Conservation (phyloP, 495 filamentous ascomycete species). For the Neurospora discreta region DNA sequence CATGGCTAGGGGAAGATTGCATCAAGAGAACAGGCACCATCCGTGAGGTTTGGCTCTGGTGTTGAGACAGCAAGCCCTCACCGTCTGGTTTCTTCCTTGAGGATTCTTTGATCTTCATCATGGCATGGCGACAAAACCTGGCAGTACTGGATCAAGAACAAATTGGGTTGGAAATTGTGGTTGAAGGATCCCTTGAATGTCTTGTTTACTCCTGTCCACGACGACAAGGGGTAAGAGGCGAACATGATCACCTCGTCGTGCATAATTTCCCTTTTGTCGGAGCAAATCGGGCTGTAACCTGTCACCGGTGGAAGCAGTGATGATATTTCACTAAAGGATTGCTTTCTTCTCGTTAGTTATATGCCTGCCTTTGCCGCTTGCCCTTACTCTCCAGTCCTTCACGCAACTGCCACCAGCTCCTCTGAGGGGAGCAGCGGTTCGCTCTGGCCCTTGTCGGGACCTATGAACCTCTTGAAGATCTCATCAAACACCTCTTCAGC, state of each 20-base stretch:
- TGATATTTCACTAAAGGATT: too few relatives aligned
- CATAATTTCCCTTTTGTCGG: neutral
- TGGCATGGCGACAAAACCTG: too few relatives aligned
- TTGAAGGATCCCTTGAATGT: conserved; percentile 28
- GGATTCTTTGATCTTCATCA: too few relatives aligned
- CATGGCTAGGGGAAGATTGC: too few relatives aligned
- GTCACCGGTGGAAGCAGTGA: neutral
- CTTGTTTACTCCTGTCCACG: conserved; percentile 5
- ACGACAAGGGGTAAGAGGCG: neutral
- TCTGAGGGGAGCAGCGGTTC: neutral
- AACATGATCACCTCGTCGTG: neutral
- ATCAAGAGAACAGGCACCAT: too few relatives aligned
- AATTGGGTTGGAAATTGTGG: conserved; percentile 22
- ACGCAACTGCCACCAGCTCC: neutral
- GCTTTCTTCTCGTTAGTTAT: neutral
- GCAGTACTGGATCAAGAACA: conserved; percentile 19
- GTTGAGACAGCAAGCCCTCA: too few relatives aligned
- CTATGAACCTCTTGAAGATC: conserved; percentile 12
- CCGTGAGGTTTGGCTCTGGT: too few relatives aligned
- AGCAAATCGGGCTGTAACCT: neutral
- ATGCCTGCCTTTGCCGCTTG: neutral
- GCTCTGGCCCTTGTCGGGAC: rapidly evolving
- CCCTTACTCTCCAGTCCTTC: neutral
- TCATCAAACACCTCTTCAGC: conserved; percentile 42
- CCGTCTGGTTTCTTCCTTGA: too few relatives aligned